Conservation (phyloP, 345 rosid species). For the Passiflora organensis region DNA sequence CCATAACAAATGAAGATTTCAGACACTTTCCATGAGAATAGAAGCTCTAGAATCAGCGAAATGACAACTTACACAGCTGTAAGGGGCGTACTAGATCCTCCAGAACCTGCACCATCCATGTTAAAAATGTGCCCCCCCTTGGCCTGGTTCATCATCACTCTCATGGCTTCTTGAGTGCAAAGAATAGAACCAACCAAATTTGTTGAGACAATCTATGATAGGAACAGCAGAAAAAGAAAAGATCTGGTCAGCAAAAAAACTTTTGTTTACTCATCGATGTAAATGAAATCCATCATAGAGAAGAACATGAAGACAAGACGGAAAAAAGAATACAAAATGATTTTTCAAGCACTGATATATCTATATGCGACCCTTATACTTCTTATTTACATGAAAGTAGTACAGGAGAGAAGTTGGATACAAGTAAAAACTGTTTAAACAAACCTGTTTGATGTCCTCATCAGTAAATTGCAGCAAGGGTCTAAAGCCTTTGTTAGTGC, state of each 20-base stretch:
- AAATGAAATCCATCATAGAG: background rate
- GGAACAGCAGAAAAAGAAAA: background rate
- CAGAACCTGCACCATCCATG: slow-evolving; percentile 99
- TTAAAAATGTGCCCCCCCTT: slow-evolving; percentile 87
- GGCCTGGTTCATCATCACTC: slow-evolving; percentile 56
- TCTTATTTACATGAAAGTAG: background rate
- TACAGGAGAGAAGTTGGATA: too few species aligned
- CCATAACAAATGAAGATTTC: too few species aligned
- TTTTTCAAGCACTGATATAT: background rate
- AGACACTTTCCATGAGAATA: background rate
- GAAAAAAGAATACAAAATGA: background rate
- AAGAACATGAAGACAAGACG: background rate
- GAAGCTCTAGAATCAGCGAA: background rate
- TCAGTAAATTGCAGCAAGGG: slow-evolving; percentile 79
- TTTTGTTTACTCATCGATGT: too few species aligned
- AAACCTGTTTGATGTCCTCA: slow-evolving; percentile 82
- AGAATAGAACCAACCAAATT: slow-evolving; percentile 89
- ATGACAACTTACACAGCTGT: slow-evolving; percentile 76
- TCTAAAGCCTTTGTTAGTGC: slow-evolving; percentile 90
- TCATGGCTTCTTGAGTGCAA: slow-evolving; percentile 91
- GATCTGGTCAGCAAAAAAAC: background rate
- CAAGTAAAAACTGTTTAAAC: too few species aligned
- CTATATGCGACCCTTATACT: background rate
- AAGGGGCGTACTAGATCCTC: slow-evolving; percentile 95
- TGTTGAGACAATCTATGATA: slow-evolving; percentile 86